A percentile compares a stretch with the other conserved stretches of the same genome.
Conservation (phyloP, 768 basidiomycete genomes). For the Russula foetens region DNA sequence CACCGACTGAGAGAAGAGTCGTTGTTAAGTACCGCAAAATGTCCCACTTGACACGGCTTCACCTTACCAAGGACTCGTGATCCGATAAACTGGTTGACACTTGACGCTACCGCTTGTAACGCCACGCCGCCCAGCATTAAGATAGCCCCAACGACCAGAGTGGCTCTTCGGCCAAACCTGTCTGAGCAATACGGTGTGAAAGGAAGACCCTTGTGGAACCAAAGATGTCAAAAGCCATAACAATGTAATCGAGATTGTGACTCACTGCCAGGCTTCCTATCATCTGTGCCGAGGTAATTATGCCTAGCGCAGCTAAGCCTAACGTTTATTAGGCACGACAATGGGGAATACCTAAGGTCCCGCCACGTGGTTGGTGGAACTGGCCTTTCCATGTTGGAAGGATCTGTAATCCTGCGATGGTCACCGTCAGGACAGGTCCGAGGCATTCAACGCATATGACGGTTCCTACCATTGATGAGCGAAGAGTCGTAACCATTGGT, state of each 20-base stretch:
- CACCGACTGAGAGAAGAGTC: constrained; percentile 40
- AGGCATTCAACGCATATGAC: background rate
- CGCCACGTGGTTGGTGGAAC: constrained; percentile 46
- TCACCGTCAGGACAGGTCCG: background rate
- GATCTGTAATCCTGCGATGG: constrained; percentile 50
- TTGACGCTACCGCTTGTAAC: constrained; percentile 41
- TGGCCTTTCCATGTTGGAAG: constrained; percentile 53
- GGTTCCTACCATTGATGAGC: constrained; percentile 43
- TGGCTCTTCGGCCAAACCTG: constrained; percentile 48
- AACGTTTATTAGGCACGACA: background rate
- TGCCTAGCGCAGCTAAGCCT: constrained; percentile 30
- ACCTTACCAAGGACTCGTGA: constrained; percentile 46
- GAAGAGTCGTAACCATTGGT: constrained; percentile 65
- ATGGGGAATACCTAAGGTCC: constrained; percentile 34
- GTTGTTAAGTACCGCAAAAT: background rate
- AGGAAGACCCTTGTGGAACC: constrained; percentile 40
- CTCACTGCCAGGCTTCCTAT: constrained; percentile 46
- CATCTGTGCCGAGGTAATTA: constrained; percentile 59
- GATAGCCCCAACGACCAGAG: constrained; percentile 51
- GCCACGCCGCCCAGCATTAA: constrained; percentile 61
- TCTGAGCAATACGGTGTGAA: constrained; percentile 57
- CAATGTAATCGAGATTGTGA: background rate
- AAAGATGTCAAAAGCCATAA: background rate
- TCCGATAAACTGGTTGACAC: constrained; percentile 45
- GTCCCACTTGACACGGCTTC: background rate